Base-by-base conservation (phyloP, 768 basidiomycete species). In the Lactarius sanguifluus region DNA sequence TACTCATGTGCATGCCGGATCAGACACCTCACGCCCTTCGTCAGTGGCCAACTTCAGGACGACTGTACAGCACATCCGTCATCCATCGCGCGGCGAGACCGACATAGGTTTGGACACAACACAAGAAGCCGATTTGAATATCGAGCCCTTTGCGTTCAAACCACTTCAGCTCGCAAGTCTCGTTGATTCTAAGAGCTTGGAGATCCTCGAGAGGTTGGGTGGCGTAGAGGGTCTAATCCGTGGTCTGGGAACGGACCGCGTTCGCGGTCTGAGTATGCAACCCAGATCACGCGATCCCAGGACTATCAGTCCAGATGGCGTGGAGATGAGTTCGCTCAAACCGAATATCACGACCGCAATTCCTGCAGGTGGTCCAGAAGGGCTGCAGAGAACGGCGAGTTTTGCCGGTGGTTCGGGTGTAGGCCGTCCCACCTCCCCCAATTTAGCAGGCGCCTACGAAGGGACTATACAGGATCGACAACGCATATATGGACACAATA, bases 131-230 rank as follows among this genome's bases (percentile, higher is more conserved):
- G 38, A 2, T 0, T 15, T 79, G 45, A 83, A 95, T 73, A 84
- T 88, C 1, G 76, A 83, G 1, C 92, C 93, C 0, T 97, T 96
- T 76, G 75, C 73, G 15, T 87, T 88, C 72, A 87, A 86, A 61
- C 92, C 96, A 0, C 84, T 82, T 67, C 79, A 82, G 58, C 86
- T 98, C 18, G 95, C 95, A 3, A 15, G 12, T 66, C 83, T 97
- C 61, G 85, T 98, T 47, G 95, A 98, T 74, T 94, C 95, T 6
- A 98, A 97, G 78, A 88, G 80, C 68, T 69, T 95, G 15, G 82
- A 88, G 2, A 74, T 81, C 15, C 82, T 99, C 36, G 79, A 79
- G n/a, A 76, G 76, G 13, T 80, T 96, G 41, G 95, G 94, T n/a
- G 97, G 97, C 43, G 79, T 83, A 9, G 70, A 79, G 0, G 85